A percentile compares a stretch with the other conserved stretches of the same genome.
phyloP scores from a whole-genome alignment of 1,284 basidiomycete genomes.

The Phellopilus nigrolimitatus region DNA sequence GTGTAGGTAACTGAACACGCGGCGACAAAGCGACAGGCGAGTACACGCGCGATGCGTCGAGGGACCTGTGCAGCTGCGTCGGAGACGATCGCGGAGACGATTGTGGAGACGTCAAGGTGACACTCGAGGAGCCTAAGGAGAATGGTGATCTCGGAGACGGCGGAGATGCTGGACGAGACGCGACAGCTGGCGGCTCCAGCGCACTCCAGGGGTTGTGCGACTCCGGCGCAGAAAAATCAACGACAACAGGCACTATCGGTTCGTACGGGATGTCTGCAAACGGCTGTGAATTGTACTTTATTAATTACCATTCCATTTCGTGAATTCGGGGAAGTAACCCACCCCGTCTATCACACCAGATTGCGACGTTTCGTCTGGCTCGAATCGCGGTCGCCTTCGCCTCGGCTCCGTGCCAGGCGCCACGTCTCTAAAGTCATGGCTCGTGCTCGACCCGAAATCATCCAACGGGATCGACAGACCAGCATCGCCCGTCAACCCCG shows the following conservation, averaged over 20 bases:
- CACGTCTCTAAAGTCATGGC: too few relatives aligned
- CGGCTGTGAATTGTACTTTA: neutral
- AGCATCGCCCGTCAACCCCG: too few relatives aligned
- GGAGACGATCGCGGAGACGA: neutral
- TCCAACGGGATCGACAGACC: too few relatives aligned
- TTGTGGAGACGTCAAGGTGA: conserved; percentile 5
- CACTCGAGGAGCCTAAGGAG: conserved; percentile 2
- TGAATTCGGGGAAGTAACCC: neutral
- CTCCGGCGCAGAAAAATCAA: too few relatives aligned
- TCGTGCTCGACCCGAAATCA: too few relatives aligned
- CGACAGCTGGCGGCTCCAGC: neutral
- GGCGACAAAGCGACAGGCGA: neutral
- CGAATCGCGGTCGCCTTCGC: neutral
- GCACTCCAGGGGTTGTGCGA: neutral
- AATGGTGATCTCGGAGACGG: conserved; percentile 8
- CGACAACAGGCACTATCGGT: neutral
- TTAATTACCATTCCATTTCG: neutral
- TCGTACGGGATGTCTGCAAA: neutral
- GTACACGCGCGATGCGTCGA: neutral
- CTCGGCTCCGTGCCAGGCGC: neutral
- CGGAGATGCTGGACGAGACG: conserved; percentile 10
- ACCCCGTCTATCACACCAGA: neutral
- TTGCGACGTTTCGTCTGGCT: neutral
- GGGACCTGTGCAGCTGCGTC: neutral
- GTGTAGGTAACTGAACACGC: conserved; percentile 7